A percentile compares a stretch with the other conserved stretches of the same genome.
Evolutionary conservation across 1,284 basidiomycete species (phyloP).

Genomic region (Heterobasidion parviporum): DNA sequence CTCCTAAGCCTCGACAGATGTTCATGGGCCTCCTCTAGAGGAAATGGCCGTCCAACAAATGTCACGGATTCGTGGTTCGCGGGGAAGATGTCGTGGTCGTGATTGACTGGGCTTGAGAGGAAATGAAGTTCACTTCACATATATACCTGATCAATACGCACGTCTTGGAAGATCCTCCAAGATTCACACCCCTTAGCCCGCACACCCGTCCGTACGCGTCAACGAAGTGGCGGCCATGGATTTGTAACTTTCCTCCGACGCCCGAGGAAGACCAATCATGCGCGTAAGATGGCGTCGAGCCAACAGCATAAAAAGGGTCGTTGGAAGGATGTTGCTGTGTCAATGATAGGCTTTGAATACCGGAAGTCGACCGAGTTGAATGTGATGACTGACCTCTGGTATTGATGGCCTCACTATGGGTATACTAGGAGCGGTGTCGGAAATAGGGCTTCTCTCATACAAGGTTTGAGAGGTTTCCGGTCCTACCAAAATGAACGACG

Average conservation of each 20-base stretch:
- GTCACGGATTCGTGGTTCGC: conserved; percentile 54
- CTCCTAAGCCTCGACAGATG: conserved; percentile 73
- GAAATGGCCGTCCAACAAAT: conserved; percentile 80
- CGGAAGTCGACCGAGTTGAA: not conserved
- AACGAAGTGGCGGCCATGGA: conserved; percentile 68
- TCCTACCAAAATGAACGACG: conserved; percentile 3
- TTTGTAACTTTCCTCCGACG: conserved; percentile 49
- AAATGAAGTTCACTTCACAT: not conserved
- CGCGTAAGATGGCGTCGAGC: conserved; percentile 44
- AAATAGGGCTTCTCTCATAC: not conserved
- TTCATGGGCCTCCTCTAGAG: conserved; percentile 74
- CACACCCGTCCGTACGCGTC: conserved; percentile 75
- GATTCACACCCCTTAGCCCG: conserved; percentile 71
- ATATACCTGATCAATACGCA: conserved; percentile 29
- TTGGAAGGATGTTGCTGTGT: conserved; percentile 30
- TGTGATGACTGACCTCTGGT: not conserved
- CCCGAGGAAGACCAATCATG: conserved; percentile 63
- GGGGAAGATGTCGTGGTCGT: conserved; percentile 57
- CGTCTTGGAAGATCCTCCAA: conserved; percentile 80
- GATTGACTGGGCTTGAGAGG: conserved; percentile 46
- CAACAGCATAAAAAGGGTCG: conserved; percentile 32
- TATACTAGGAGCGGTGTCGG: not conserved
- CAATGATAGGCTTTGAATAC: not conserved
- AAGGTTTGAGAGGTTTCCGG: not conserved
- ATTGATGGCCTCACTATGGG: not conserved